Evolutionary conservation across 257 asterid species (phyloP).

Genomic region (Thymus quinquecostatus): DNA sequence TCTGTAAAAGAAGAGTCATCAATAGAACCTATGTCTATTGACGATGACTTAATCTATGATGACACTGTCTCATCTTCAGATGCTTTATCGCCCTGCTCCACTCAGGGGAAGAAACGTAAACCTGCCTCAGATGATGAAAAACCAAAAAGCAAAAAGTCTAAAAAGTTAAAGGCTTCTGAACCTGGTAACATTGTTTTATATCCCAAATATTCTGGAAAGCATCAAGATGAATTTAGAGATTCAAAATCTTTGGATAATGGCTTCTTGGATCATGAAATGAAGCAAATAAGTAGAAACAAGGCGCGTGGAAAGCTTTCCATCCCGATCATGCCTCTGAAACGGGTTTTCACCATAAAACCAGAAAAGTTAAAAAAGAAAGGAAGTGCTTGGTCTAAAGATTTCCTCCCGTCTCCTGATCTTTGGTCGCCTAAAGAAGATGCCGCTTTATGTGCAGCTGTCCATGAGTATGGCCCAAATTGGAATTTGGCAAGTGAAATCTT

Average conservation of each 20-base stretch:
- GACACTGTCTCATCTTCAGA: slow-evolving; percentile 68
- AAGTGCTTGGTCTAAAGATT: slow-evolving; percentile 61
- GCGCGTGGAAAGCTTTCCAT: slow-evolving; percentile 70
- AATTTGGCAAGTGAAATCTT: slow-evolving; percentile 78
- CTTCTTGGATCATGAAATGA: slow-evolving; percentile 54
- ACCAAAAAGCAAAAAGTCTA: slow-evolving; percentile 57
- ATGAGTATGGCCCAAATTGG: slow-evolving; percentile 96
- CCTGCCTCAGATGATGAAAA: slow-evolving; percentile 61
- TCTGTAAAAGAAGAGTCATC: slow-evolving; percentile 63
- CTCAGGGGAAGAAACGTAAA: slow-evolving; percentile 66
- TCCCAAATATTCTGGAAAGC: slow-evolving; percentile 53
- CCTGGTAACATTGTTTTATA: slow-evolving; percentile 37
- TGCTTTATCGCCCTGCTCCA: slow-evolving; percentile 58
- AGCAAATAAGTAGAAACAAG: slow-evolving; percentile 63
- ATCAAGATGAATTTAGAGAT: slow-evolving; percentile 55
- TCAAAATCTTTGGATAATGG: slow-evolving; percentile 50
- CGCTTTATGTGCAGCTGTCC: slow-evolving; percentile 72
- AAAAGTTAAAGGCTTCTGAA: slow-evolving; percentile 62
- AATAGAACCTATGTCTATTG: slow-evolving; percentile 60
- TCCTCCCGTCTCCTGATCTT: slow-evolving; percentile 68
- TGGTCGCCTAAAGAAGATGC: slow-evolving; percentile 95
- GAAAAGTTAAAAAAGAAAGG: slow-evolving; percentile 82
- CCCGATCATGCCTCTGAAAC: slow-evolving; percentile 67
- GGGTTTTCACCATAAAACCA: slow-evolving; percentile 67
- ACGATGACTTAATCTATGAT: slow-evolving; percentile 58